Evolutionary conservation across 306 rosid genomes (phyloP), one percentile per base, ranked within the genome.

Genomic region (Medicago lupulina): DNA sequence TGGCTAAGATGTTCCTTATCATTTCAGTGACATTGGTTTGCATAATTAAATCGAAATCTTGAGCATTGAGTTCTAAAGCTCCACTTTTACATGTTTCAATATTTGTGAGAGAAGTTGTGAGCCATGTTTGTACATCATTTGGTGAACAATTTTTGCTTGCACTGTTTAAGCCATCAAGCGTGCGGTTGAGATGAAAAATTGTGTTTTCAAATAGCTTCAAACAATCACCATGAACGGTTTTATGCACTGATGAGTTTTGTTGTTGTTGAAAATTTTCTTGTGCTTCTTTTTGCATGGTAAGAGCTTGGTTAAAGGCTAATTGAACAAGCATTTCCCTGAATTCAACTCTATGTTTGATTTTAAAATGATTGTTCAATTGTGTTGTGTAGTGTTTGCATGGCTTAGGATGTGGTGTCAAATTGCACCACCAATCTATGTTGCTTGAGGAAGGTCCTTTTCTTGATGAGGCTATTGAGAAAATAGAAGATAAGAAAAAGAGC

Each of bases 61-160:
- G 43, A 2, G 83, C 85, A 13, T 50, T 51, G 14, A 94, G 82
- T 12, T 91, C 97, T 8, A 41, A 2, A 0, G 90, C 84, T 4
- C 98, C 93, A 0, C 61, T 67, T n/a, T 41, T 74, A 43, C 98
- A 94, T 0, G 90, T 88, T 14, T 82, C 78, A 6, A 90, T 73
- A 81, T 85, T 87, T 7, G 98, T 94, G 19, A 90, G 93, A 40
- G 97, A 87, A 2, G 98, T 71, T 72, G 96, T 88, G 5, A 94
- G 94, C 98, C 98, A 94, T 0, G 96, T 94, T 18, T 94, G 98
- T 6, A 90, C 91, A 53, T 94, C 98, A 38, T 75, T 64, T 5
- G 75, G 55, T 43, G 93, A 80, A 71, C 83, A 84, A 23, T 36
- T 49, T 0, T 2, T 47, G 1, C 49, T 47, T 53, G 13, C 7